Evolutionary conservation across 768 basidiomycete species (phyloP), one percentile per base, ranked within the genome.

Genomic region (Termitomyces sp.): DNA sequence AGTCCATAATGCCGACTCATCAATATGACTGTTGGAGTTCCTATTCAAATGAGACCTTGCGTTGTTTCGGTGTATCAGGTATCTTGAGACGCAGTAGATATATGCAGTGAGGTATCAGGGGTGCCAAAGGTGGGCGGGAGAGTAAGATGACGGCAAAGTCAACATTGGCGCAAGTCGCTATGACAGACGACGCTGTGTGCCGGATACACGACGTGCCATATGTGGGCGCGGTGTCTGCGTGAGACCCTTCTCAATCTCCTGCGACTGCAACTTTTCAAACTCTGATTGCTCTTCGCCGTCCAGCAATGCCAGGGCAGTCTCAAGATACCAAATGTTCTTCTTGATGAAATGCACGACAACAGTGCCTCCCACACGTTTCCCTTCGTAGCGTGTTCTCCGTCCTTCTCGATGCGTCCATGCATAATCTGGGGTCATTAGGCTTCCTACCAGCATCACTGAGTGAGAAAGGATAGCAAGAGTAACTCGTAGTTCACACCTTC

Each of bases 301-400:
- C 29, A 98, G 76, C 26, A 99, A 76, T 18, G 93, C 94, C 12
- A 94, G 73, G 12, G 93, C 92, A 5, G 95, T 92, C 75, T 99
- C 96, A 63, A 94, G 71, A 73, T 90, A 98, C 96, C 96, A 99
- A 75, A 91, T 89, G 62, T 92, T 86, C 70, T 92, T 89, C 85
- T 98, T 99, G 79, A 99, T 88, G 69, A 92, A 98, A 74, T 99
- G 96, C 52, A 99, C 94, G 22, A 94, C 90, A 47, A 95, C 81
- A 2, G 96, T 99, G 5, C 96, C 97, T 4, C 96, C 96, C 9
- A 93, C 83, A 22, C 89, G 86, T 58, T 81, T 75, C 46, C 78
- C 78, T 62, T 84, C 79, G 66, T 91, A 91, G 47, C 83, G 83
- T 50, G 70, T 81, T 62, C 73, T 66, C 42, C 85, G 78, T 49